phyloP scores from a whole-genome alignment of 2,329 filamentous ascomycete genomes.

The Ramularia endophylla region DNA sequence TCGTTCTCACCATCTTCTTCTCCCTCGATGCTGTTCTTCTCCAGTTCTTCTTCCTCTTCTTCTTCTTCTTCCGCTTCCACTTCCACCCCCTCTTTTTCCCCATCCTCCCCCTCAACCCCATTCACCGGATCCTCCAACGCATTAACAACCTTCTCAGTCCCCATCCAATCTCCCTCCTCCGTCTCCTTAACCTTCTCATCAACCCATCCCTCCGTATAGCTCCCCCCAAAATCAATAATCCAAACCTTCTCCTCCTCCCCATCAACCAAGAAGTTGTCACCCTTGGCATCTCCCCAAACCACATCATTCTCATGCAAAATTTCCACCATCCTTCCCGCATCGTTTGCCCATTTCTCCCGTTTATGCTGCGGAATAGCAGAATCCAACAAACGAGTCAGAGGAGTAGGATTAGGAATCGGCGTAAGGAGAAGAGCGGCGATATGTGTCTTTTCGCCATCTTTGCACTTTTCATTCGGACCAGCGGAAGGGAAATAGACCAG shows the following conservation, averaged over 20 bases:
- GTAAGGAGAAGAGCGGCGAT: slow-evolving; percentile 32
- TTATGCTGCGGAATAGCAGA: slow-evolving; percentile 24
- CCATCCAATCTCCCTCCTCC: slow-evolving; percentile 31
- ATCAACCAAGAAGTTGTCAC: slow-evolving; percentile 38
- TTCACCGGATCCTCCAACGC: slow-evolving; percentile 25
- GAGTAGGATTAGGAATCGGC: slow-evolving; percentile 26
- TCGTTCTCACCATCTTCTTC: slow-evolving; percentile 6
- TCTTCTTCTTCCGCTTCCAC: slow-evolving; percentile 3
- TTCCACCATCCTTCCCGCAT: slow-evolving; percentile 24
- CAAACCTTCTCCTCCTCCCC: slow-evolving; percentile 28
- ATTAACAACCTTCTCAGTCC: slow-evolving; percentile 25
- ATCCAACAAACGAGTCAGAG: slow-evolving; percentile 29
- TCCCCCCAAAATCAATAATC: slow-evolving; percentile 37
- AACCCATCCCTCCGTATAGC: slow-evolving; percentile 35
- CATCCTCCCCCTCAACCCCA: slow-evolving; percentile 10
- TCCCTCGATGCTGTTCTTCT: slow-evolving; percentile 1
- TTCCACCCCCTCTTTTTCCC: slow-evolving; percentile 10
- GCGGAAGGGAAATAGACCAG: slow-evolving; percentile 19
- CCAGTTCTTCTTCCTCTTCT: slow-evolving; percentile 3
- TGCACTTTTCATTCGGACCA: neutral
- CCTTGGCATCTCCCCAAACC: slow-evolving; percentile 37
- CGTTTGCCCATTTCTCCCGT: slow-evolving; percentile 27
- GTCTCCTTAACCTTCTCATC: slow-evolving; percentile 32
- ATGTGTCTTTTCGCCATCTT: slow-evolving; percentile 12
- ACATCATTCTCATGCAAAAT: slow-evolving; percentile 31